These are phyloP conservation scores for Acanthochlamys bracteata DNA, from an alignment of 106 monocot genomes.

Conservation along the genomic window DNA sequence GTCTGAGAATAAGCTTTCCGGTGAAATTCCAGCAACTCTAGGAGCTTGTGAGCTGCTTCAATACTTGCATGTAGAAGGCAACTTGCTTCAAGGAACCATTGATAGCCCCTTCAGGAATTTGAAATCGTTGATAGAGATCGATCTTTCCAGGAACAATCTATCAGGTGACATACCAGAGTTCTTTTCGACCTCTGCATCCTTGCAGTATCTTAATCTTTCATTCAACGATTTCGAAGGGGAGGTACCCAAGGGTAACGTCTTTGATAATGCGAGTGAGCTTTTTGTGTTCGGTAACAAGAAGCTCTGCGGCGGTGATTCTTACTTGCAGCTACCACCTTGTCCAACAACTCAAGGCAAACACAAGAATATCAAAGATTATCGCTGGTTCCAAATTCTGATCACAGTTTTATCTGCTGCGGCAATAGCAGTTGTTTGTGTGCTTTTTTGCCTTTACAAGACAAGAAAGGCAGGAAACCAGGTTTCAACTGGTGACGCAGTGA, in stretches of 20 bases:
- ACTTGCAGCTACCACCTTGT: background rate
- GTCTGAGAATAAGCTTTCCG: slow-evolving; percentile 1
- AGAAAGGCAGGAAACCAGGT: background rate
- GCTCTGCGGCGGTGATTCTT: slow-evolving; percentile 4
- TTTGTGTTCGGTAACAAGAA: background rate
- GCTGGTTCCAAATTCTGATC: background rate
- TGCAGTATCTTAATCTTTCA: slow-evolving; percentile 1
- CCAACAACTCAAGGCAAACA: background rate
- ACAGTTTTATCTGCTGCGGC: background rate
- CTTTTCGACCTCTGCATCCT: background rate
- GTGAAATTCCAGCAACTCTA: slow-evolving; percentile 4
- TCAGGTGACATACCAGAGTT: slow-evolving; percentile 1
- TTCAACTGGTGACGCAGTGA: background rate
- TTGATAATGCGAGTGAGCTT: slow-evolving; percentile 1
- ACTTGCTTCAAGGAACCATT: slow-evolving; percentile 2
- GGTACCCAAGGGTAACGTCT: background rate
- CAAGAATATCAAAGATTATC: background rate
- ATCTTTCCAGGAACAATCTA: slow-evolving; percentile 12
- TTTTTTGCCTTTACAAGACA: background rate
- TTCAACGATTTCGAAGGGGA: slow-evolving; percentile 7
- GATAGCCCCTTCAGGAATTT: background rate
- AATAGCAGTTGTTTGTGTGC: background rate
- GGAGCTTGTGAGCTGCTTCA: slow-evolving; percentile 1
- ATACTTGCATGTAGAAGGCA: background rate
- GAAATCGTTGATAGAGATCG: slow-evolving; percentile 3